Evolutionary conservation across 2,329 filamentous ascomycete genomes (phyloP).

Genomic region (Alternaria burnsii): DNA sequence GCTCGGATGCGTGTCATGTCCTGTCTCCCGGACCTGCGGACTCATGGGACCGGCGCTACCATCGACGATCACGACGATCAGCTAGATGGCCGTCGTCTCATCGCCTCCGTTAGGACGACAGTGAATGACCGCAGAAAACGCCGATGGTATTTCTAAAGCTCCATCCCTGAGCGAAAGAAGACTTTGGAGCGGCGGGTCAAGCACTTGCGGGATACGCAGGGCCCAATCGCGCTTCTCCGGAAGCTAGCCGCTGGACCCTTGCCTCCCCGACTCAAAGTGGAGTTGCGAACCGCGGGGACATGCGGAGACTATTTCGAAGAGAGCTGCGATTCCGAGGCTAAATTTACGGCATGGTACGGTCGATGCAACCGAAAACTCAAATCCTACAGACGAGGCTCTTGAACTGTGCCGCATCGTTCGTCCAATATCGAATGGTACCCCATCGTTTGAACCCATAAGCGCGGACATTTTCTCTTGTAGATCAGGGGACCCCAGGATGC

Average conservation of each 20-base stretch:
- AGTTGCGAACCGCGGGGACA: not conserved
- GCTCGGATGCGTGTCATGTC: constrained; percentile 5
- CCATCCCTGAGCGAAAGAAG: not conserved
- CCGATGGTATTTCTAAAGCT: not conserved
- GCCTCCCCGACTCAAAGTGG: not conserved
- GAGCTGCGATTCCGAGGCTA: not conserved
- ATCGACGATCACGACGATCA: constrained; percentile 2
- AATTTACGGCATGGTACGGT: not conserved
- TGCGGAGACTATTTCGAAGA: not conserved
- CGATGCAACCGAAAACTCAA: not conserved
- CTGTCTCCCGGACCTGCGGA: constrained; percentile 1
- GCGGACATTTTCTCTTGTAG: not conserved
- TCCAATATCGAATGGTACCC: not conserved
- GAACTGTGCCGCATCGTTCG: not conserved
- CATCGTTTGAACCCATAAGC: not conserved
- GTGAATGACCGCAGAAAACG: not conserved
- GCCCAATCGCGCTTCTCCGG: not conserved
- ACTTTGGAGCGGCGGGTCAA: not conserved
- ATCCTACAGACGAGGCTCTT: not conserved
- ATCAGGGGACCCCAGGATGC: not conserved
- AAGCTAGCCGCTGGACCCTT: constrained; percentile 9
- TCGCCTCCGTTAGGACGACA: not conserved
- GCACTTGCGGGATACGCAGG: not conserved
- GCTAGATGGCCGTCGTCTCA: not conserved
- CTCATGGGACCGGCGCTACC: not conserved